phyloP scores from a whole-genome alignment of 2,329 filamentous ascomycete species.

The Pseudofabraea citricarpa region DNA sequence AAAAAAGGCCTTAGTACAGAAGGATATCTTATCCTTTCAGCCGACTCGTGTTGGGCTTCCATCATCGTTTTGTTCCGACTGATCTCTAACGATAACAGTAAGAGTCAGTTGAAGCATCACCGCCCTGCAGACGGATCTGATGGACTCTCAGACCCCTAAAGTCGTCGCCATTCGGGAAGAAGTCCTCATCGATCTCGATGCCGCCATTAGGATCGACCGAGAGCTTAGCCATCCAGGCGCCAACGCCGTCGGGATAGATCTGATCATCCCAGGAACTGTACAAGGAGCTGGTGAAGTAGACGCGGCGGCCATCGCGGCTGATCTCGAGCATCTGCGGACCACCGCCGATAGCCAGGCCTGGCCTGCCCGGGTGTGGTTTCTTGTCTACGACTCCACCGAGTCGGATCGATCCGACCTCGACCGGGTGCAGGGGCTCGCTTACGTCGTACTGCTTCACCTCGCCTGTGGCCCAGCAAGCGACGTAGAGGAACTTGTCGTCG shows the following conservation, averaged over 20 bases:
- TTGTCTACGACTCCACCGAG: not conserved
- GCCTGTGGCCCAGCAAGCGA: not conserved
- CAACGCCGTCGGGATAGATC: not conserved
- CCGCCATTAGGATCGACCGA: not conserved
- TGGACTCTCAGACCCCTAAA: not conserved
- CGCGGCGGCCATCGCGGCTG: not conserved
- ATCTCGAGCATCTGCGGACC: not conserved
- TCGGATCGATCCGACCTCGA: not conserved
- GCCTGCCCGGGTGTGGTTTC: not conserved
- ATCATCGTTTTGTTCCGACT: no score
- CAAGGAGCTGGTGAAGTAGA: not conserved
- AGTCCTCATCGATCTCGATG: not conserved
- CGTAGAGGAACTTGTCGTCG: slow-evolving; percentile 1
- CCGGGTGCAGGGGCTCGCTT: not conserved
- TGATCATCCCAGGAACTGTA: not conserved
- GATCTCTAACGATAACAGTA: slow-evolving; percentile 29
- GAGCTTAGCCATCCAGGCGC: not conserved
- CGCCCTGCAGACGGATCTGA: not conserved
- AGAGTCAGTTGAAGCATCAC: not conserved
- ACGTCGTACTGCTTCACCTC: not conserved
- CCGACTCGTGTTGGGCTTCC: no score
- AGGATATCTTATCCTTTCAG: no score
- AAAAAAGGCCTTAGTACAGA: no score
- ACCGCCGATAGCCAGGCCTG: not conserved
- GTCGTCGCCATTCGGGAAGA: not conserved